Conservation (phyloP, 768 basidiomycete genomes). For the Leccinum rimulosum region DNA sequence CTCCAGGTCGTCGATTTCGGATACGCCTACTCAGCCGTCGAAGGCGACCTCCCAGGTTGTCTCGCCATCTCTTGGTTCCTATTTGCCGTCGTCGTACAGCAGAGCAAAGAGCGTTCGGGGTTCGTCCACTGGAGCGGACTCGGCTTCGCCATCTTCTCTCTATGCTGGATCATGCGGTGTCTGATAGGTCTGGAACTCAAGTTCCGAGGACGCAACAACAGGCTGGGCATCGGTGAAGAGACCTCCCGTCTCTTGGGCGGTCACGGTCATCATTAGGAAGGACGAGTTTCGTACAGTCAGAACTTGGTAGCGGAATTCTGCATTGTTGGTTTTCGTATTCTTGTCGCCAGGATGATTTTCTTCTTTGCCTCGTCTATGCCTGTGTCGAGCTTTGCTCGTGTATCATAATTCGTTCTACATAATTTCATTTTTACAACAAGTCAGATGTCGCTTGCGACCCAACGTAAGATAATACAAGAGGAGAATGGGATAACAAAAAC, state of each 20-base stretch:
- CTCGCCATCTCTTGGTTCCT: constrained; percentile 66
- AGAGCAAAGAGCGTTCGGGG: constrained; percentile 39
- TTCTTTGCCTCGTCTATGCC: not conserved
- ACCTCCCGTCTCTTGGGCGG: constrained; percentile 34
- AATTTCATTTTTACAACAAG: constrained; percentile 9
- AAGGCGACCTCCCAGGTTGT: constrained; percentile 68
- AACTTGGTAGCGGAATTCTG: not conserved
- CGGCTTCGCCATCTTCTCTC: constrained; percentile 58
- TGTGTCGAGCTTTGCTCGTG: constrained; percentile 2
- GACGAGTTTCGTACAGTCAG: not conserved
- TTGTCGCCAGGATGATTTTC: not conserved
- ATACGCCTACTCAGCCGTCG: constrained; percentile 62
- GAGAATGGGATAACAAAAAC: constrained; percentile 1
- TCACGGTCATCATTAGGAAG: constrained; percentile 8
- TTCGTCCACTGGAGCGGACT: constrained; percentile 71
- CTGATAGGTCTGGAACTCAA: constrained; percentile 39
- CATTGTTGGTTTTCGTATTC: constrained; percentile 3
- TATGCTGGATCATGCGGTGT: constrained; percentile 62
- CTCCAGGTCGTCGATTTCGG: constrained; percentile 57
- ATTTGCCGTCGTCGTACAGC: constrained; percentile 60
- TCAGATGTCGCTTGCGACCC: constrained; percentile 10
- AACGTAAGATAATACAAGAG: constrained; percentile 23
- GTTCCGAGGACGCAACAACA: constrained; percentile 33
- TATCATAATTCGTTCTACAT: constrained; percentile 16
- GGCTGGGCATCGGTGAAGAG: constrained; percentile 32